Evolutionary conservation across 2,329 filamentous ascomycete species (phyloP).

Genomic region (Aciculosporium take): DNA sequence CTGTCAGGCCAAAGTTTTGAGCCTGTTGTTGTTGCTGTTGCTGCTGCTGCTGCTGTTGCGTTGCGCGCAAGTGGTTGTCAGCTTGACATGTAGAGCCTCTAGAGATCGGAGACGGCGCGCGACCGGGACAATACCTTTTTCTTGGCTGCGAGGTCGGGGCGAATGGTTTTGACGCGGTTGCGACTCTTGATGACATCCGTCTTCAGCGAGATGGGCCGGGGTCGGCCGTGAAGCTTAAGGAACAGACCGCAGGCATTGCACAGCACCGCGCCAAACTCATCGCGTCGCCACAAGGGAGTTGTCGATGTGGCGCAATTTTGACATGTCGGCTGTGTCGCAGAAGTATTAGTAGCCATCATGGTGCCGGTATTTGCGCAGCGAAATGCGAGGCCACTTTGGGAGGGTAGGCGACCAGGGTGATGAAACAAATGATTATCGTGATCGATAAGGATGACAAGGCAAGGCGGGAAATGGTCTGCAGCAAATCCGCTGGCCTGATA

Average conservation of each 20-base stretch:
- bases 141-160: constrained; percentile 63
- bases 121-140: constrained; percentile 53
- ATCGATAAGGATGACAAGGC: constrained; percentile 25
- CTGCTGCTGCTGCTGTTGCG: constrained; percentile 13
- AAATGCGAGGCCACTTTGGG: constrained; percentile 10
- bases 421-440: constrained; percentile 20
- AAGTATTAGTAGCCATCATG: constrained; percentile 44
- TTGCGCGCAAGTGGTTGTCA: not conserved
- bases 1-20: constrained; percentile 25
- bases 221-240: constrained; percentile 86
- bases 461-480: constrained; percentile 19
- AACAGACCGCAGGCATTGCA: constrained; percentile 98
- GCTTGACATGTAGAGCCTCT: not conserved
- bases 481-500: constrained; percentile 20
- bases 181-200: constrained; percentile 99
- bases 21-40: constrained; percentile 24
- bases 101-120: not conserved
- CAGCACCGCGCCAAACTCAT: constrained; percentile 87
- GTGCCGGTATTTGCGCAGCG: constrained; percentile 22
- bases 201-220: constrained; percentile 90
- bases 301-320: constrained; percentile 94
- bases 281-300: constrained; percentile 91
- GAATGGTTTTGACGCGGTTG: constrained; percentile 85
- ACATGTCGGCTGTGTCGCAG: constrained; percentile 73
- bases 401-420: constrained; percentile 15